phyloP scores from a whole-genome alignment of 2,329 filamentous ascomycete species.

The Ustulina deusta region DNA sequence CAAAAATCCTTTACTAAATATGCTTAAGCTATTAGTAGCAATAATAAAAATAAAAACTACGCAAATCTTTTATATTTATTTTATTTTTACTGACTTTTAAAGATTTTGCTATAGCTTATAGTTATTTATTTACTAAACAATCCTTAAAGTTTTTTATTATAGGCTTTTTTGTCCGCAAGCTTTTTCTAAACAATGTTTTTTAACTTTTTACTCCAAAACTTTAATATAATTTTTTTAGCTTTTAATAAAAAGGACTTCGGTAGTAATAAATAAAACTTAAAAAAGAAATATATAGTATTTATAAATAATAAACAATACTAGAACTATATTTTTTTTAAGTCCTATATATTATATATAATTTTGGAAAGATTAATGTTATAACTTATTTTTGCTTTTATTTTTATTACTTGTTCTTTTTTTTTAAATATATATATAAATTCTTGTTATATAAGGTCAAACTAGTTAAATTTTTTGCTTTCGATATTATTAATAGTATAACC shows the following conservation, averaged over 20 bases:
- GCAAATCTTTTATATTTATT: too few species aligned
- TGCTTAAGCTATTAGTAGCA: too few species aligned
- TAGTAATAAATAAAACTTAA: conserved; percentile 11
- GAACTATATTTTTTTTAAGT: conserved; percentile 20
- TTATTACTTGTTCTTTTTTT: conserved; percentile 11
- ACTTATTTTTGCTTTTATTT: conserved; percentile 11
- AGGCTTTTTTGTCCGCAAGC: conserved; percentile 20
- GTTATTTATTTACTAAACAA: conserved; percentile 15
- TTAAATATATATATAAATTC: conserved; percentile 18
- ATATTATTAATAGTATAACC: conserved; percentile 15
- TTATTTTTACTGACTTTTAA: neutral
- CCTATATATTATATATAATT: conserved; percentile 20
- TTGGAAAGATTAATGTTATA: conserved; percentile 12
- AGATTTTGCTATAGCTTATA: conserved; percentile 13
- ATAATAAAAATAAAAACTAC: too few species aligned
- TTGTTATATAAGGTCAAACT: conserved; percentile 16
- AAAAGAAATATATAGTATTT: conserved; percentile 22
- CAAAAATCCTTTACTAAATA: too few species aligned
- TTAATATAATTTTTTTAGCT: conserved; percentile 6
- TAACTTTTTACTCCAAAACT: conserved; percentile 13
- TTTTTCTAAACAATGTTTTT: conserved; percentile 9
- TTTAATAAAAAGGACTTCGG: conserved; percentile 8
- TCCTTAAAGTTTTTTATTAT: conserved; percentile 15
- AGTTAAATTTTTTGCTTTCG: conserved; percentile 7
- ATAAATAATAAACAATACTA: conserved; percentile 18